Base-by-base conservation (phyloP, 2,329 filamentous ascomycete genomes). In the Xylaria sp. region DNA sequence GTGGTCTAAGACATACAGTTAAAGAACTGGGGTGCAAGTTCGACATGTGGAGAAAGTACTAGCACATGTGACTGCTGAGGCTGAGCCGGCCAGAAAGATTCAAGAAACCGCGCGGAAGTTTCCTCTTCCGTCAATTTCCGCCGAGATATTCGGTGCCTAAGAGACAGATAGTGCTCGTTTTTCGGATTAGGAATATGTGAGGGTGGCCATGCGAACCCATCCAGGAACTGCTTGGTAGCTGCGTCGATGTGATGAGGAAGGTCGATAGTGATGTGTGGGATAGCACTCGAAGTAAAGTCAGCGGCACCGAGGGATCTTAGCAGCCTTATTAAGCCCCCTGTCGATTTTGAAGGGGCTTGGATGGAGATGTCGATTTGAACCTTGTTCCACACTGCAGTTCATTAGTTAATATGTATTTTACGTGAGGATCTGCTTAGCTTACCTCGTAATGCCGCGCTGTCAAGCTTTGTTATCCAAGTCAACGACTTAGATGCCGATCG, bases 201-300 rank as follows among this genome's bases (percentile, higher is more conserved):
- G 12, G 89, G 85, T 56, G 93, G 92, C 91, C 93, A 96, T 36
- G 83, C 81, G 71, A 93, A 93, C 0, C 75, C 78, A 55, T 87
- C 80, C 11, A 97, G 78, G 71, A 90, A 93, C 14, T 81, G 81
- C 60, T 88, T 84, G 4, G 92, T 87, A 2, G 88, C 84, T 2
- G 83, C 78, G 73, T 97, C 93, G 19, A 94, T 82, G 34, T 88
- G 81, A 32, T 88, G 82, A 0, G 94, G 93, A 7, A 99, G 84
- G 76, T 98, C 94, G 58, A 98, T 89, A 1, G 92, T 97, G 55
- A 99, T 82, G 69, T 92, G 89, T 2, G 94, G 94, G 1, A 87
- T 81, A 1, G 86, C 82, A 50, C 91, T 83, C 0, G 91, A 90
- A 55, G 89, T 86, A 77, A 94, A 95, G 77, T 98, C 93, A 4